Evolutionary conservation across 116 monocot species (phyloP).

Genomic region (Phalaenopsis hybrid): DNA sequence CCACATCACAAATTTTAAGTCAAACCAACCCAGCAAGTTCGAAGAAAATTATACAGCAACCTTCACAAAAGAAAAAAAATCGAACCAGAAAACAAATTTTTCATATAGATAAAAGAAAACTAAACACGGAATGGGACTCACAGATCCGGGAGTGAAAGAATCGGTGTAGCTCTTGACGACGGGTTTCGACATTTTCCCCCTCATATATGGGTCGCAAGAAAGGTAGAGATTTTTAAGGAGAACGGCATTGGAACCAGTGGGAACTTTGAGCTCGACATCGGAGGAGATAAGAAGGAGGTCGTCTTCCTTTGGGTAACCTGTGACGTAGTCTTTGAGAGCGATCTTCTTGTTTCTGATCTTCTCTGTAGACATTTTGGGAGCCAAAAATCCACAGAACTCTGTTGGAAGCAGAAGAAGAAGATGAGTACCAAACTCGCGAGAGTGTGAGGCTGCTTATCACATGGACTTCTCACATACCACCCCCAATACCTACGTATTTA

Average conservation of each 20-base stretch:
- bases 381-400: neutral
- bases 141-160: conserved; percentile 32
- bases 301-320: conserved; percentile 35
- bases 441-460: too few species aligned
- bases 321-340: conserved; percentile 36
- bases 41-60: too few species aligned
- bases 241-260: conserved; percentile 37
- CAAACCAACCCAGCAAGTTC: too few species aligned
- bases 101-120: neutral
- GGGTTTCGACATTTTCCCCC: conserved; percentile 34
- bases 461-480: too few species aligned
- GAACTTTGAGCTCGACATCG: conserved; percentile 24
- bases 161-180: conserved; percentile 14
- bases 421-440: too few species aligned
- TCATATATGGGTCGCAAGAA: conserved; percentile 68
- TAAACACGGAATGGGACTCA: conserved; percentile 2
- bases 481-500: too few species aligned
- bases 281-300: conserved; percentile 31
- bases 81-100: neutral
- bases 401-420: too few species aligned
- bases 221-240: conserved; percentile 65
- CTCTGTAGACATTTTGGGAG: conserved; percentile 6
- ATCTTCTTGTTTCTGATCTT: conserved; percentile 39
- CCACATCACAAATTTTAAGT: too few species aligned
- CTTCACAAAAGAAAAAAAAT: too few species aligned